phyloP scores from a whole-genome alignment of 805 yeast species.

The Candida sphagnicola region DNA sequence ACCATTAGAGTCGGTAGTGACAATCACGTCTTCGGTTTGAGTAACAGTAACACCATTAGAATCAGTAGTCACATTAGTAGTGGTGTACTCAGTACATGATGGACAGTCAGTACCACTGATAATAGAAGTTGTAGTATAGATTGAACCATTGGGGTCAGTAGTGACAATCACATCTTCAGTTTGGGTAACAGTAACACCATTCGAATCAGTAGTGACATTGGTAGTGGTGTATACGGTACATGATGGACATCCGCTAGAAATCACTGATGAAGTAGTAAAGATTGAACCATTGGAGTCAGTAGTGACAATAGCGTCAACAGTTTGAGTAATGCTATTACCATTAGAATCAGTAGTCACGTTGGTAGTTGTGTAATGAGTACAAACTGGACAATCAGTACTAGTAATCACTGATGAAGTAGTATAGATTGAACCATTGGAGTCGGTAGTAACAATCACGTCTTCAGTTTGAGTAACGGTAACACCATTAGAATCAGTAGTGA shows the following conservation, averaged over 20 bases:
- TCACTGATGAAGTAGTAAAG: not conserved
- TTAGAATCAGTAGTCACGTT: slow-evolving; percentile 9
- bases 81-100: slow-evolving; percentile 8
- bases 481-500: slow-evolving; percentile 8
- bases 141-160: slow-evolving; percentile 14
- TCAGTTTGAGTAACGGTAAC: slow-evolving; percentile 9
- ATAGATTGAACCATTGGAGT: slow-evolving; percentile 7
- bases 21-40: slow-evolving; percentile 10
- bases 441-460: slow-evolving; percentile 11
- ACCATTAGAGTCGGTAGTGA: slow-evolving; percentile 9
- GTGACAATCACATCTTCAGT: slow-evolving; percentile 14
- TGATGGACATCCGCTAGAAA: slow-evolving; percentile 7
- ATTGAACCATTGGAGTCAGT: slow-evolving; percentile 1
- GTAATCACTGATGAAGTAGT: slow-evolving; percentile 9
- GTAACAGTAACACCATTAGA: slow-evolving; percentile 6
- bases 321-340: slow-evolving; percentile 13
- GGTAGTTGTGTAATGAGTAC: slow-evolving; percentile 6
- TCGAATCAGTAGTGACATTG: slow-evolving; percentile 10
- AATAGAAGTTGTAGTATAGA: slow-evolving; percentile 7
- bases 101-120: slow-evolving; percentile 11
- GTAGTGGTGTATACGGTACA: slow-evolving; percentile 13
- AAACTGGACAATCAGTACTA: slow-evolving; percentile 2
- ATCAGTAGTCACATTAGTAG: slow-evolving; percentile 11
- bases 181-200: slow-evolving; percentile 8
- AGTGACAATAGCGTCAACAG: slow-evolving; percentile 1